Evolutionary conservation across 371 early-diverging fungal genomes (phyloP), one percentile per base, ranked within the genome.

Genomic region (Mortierella sp.): DNA sequence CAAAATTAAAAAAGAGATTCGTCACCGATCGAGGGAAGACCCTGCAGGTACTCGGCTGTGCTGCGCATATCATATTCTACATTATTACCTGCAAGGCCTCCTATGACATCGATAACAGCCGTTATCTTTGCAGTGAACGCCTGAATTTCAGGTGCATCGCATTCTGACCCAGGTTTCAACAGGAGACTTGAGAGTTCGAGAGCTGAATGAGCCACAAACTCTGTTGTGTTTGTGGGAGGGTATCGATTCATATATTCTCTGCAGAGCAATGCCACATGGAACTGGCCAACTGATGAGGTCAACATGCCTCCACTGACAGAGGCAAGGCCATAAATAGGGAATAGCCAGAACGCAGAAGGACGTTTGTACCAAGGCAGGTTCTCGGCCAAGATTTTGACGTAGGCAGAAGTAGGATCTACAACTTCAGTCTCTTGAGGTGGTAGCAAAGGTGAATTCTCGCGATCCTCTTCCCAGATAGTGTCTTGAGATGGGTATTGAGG

Each of bases 311-410:
- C 61, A 15, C 54, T 75, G 59, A 68, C n/a, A 2, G 71, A 29
- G 3, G 23, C 22, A 23, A 68, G 2, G 3, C 47, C 65, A 34
- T 60, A 80, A 34, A 75, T 19, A 3, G 75, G 81, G 15, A 75
- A 31, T 12, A 80, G 57, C 81, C 81, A 80, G 1, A 65, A 12
- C 0, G 66, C 58, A 1, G 81, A 75, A 2, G 81, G 81, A 17
- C 81, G 64, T 32, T 75, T 74, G 61, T 75, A 45, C 75, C 75
- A 71, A 3, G 81, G 81, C 6, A 80, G 54, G 31, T 74, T 29
- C 29, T 66, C 54, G 2, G 58, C n/a, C 8, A 80, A 65, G 28
- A 75, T 55, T 19, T 61, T 63, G 51, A 53, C 72, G 47, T 80
- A 80, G 51, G 75, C n/a, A 1, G 75, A 23, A 0, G 58, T 68